These are phyloP conservation scores for Clitopilus passeckerianus DNA, from an alignment of 768 basidiomycete genomes.

Conservation along the genomic window DNA sequence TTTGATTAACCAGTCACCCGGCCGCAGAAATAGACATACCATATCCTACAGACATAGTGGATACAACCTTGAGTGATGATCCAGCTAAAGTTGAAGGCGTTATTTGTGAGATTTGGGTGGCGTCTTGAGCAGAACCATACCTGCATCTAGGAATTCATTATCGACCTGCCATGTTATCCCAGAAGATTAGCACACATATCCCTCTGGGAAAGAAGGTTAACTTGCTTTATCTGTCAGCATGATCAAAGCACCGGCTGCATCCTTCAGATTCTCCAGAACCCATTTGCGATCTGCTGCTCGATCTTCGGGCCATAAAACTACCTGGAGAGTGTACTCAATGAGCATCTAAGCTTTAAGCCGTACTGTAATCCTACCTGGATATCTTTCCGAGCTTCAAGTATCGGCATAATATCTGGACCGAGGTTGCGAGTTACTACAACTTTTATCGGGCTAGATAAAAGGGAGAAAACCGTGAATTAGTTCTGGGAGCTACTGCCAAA, in stretches of 20 bases:
- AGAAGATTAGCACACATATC: not conserved
- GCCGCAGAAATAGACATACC: constrained; percentile 35
- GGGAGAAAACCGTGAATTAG: not conserved
- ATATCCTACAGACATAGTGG: constrained; percentile 91
- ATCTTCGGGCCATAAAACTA: constrained; percentile 47
- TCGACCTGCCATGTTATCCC: constrained; percentile 48
- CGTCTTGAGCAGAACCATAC: constrained; percentile 16
- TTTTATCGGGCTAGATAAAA: not conserved
- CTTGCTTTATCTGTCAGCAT: constrained; percentile 70
- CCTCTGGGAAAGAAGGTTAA: not conserved
- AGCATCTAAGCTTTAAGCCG: not conserved
- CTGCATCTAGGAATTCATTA: constrained; percentile 62
- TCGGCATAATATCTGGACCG: not conserved
- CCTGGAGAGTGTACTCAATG: constrained; percentile 12
- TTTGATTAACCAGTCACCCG: not conserved
- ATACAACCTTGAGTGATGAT: constrained; percentile 70
- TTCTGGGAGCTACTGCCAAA: not conserved
- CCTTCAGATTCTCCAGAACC: constrained; percentile 69
- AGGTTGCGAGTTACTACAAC: not conserved
- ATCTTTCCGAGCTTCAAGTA: not conserved
- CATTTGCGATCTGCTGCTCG: constrained; percentile 55
- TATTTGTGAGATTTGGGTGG: not conserved
- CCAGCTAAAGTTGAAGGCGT: constrained; percentile 48
- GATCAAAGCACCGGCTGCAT: constrained; percentile 56
- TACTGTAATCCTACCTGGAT: not conserved